These are phyloP conservation scores for Phaeomoniella chlamydospora DNA, from an alignment of 2,329 filamentous ascomycete species.

Conservation along the genomic window DNA sequence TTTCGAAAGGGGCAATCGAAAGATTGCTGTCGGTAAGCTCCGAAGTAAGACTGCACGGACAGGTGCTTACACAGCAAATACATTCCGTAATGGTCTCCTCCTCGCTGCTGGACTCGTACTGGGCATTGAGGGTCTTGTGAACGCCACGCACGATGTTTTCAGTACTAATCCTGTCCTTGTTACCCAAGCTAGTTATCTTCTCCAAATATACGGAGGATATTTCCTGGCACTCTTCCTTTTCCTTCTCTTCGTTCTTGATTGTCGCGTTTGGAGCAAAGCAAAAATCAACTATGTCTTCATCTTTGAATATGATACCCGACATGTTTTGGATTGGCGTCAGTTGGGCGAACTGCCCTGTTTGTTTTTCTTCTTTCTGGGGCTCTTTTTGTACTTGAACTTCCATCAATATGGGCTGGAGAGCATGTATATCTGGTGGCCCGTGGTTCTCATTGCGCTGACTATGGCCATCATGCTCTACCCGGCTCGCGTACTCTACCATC, in stretches of 20 bases:
- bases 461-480: constrained; percentile 61
- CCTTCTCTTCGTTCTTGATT: constrained; percentile 72
- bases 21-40: constrained; percentile 77
- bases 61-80: constrained; percentile 42
- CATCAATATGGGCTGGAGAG: constrained; percentile 46
- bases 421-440: constrained; percentile 76
- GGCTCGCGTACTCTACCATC: constrained; percentile 56
- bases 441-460: constrained; percentile 60
- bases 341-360: constrained; percentile 75
- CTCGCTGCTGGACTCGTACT: constrained; percentile 56
- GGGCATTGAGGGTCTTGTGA: constrained; percentile 48
- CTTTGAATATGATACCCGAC: constrained; percentile 84
- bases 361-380: constrained; percentile 58
- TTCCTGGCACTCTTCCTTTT: constrained; percentile 73
- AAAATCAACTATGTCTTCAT: constrained; percentile 96
- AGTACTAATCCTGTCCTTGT: constrained; percentile 34
- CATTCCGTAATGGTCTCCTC: constrained; percentile 49
- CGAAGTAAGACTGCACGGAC: constrained; percentile 52
- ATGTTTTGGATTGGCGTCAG: constrained; percentile 80
- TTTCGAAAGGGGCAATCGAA: constrained; percentile 86
- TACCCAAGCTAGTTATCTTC: constrained; percentile 48
- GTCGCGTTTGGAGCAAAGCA: constrained; percentile 64
- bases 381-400: constrained; percentile 87
- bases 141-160: constrained; percentile 36
- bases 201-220: constrained; percentile 84